Conservation (phyloP, 495 filamentous ascomycete species). For the Penicillium canariense region DNA sequence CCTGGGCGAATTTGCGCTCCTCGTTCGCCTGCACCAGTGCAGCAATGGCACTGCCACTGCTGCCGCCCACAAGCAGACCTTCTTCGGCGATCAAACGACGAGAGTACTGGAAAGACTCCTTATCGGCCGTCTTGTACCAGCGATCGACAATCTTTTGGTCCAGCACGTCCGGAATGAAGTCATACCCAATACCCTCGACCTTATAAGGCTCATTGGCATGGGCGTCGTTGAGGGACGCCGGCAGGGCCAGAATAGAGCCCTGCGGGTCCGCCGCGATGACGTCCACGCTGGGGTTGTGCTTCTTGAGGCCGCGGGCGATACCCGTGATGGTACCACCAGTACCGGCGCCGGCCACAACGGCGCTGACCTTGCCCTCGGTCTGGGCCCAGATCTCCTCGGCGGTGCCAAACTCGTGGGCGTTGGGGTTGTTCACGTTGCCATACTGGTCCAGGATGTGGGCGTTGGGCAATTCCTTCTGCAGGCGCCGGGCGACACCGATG, state of each 20-base stretch:
- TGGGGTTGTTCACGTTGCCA: conserved; percentile 84
- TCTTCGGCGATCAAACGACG: conserved; percentile 91
- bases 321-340: conserved; percentile 96
- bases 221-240: conserved; percentile 71
- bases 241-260: conserved; percentile 83
- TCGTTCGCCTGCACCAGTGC: conserved; percentile 77
- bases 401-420: conserved; percentile 91
- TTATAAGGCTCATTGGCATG: conserved; percentile 85
- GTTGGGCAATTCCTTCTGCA: conserved; percentile 94
- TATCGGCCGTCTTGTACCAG: conserved; percentile 98
- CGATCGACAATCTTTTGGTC: conserved; percentile 78
- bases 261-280: conserved; percentile 89
- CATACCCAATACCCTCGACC: conserved; percentile 98
- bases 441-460: conserved; percentile 98
- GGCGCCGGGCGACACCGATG: conserved; percentile 86
- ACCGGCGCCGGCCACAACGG: conserved; percentile 86
- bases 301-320: conserved; percentile 78
- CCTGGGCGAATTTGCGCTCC: conserved; percentile 69
- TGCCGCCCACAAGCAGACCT: conserved; percentile 90
- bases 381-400: conserved; percentile 96
- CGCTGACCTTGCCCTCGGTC: conserved; percentile 79
- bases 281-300: conserved; percentile 78
- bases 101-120: conserved; percentile 85
- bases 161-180: conserved; percentile 94
- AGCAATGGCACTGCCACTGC: conserved; percentile 88